Evolutionary conservation across 139 green algal genomes (phyloP), one percentile per base, ranked within the genome.

Genomic region (Zygnema cylindricum): DNA sequence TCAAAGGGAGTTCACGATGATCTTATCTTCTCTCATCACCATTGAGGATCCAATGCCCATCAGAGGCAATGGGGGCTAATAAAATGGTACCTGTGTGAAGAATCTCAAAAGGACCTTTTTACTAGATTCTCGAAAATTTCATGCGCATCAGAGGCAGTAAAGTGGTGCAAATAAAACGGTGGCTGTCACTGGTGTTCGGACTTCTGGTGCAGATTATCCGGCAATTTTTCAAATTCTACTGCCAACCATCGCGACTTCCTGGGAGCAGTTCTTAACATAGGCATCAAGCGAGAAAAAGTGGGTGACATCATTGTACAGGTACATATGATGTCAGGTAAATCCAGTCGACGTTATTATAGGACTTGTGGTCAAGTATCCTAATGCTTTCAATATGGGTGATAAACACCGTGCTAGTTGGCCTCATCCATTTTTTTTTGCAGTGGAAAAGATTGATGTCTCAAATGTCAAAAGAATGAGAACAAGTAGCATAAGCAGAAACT

Each of bases 221-320:
- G 88, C 1, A 86, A 89, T 42, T 92, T 92, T 41, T 40, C 57
- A 82, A 79, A 82, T 36, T 73, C 89, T 55, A 22, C 82, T 30
- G 88, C 83, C n/a, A 33, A 16, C 1, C 90, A 93, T 49, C 22
- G 79, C 30, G 90, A 93, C 75, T 93, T 93, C 38, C 32, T 93
- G n/a, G 90, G 90, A 32, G 85, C 90, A n/a, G 69, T 91, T 7
- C 43, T 93, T 1, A 71, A 71, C 21, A 86, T 78, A 7, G 90
- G 90, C 22, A 89, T 93, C 2, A 69, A 69, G 43, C 57, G 90
- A 35, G 81, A 81, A 16, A 91, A 86, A 77, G 79, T 93, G 23
- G 90, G 90, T 3, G 90, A 93, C 85, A 91, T 93, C 49, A 55
- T 93, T 30, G 39, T 91, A 0, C 71, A 86, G 42, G 86, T 91